These are phyloP conservation scores for Macadamia integrifolia DNA, from an alignment of 164 flowering plant genomes.

Conservation along the genomic window DNA sequence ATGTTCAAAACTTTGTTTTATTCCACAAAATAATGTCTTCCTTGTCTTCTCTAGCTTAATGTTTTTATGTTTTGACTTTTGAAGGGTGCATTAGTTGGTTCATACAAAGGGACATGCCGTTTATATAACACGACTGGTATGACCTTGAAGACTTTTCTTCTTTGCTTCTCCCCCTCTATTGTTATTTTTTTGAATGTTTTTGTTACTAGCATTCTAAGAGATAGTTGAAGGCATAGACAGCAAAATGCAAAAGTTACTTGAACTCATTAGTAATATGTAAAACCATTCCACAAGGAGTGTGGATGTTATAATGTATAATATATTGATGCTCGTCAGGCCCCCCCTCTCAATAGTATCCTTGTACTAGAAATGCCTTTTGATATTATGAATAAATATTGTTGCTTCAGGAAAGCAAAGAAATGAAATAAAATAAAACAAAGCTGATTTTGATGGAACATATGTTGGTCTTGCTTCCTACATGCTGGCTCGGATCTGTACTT, in stretches of 20 bases:
- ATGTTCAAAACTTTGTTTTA: neutral
- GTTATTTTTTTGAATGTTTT: conserved; percentile 1
- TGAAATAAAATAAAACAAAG: no score
- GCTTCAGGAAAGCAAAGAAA: no score
- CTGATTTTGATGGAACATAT: no score
- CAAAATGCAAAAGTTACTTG: no score
- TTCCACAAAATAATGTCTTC: neutral
- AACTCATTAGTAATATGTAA: neutral
- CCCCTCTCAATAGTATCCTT: no score
- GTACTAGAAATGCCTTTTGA: no score
- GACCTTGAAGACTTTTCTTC: neutral
- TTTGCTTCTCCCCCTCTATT: neutral
- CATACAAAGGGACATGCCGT: conserved; percentile 90
- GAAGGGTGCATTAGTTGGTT: conserved; percentile 96
- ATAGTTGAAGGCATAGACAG: no score
- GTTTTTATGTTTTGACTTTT: conserved; percentile 16
- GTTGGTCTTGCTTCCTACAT: no score
- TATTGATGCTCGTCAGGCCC: no score
- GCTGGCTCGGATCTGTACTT: neutral
- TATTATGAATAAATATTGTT: no score
- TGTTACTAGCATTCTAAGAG: neutral
- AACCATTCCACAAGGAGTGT: neutral
- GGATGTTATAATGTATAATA: neutral
- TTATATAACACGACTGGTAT: conserved; percentile 79
- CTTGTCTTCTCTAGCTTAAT: conserved; percentile 12